Base-by-base conservation (phyloP, 257 asterid species). In the Eucommia ulmoides region DNA sequence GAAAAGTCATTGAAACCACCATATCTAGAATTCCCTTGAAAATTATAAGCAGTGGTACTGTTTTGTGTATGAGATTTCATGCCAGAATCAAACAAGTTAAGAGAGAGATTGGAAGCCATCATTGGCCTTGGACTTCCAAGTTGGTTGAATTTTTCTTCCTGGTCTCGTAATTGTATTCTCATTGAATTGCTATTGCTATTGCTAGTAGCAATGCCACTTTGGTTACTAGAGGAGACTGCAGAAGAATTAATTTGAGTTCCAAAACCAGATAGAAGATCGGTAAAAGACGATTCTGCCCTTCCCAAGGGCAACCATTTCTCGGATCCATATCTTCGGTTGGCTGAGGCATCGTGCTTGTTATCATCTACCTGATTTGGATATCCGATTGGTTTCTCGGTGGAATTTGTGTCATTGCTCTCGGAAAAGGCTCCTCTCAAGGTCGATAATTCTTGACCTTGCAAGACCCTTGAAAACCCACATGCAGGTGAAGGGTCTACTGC, bases 381-480 rank as follows among this genome's bases (percentile, higher is more conserved):
- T 22, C 52, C 24, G 9, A 65, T 59, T 22, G 79, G 83, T 76
- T 78, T 89, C 47, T 80, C 93, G 25, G 79, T 60, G 54, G 89
- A 72, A 15, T 83, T 84, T 8, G 83, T 73, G 51, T 86, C 92
- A 11, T 67, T 73, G 65, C 65, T 70, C 67, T 85, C 96, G 0
- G 72, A 71, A 66, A 77, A 61, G 45, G 79, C 48, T 41, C 84
- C 81, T 74, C 93, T 71, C 79, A 82, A 74, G 84, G 92, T 75
- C 75, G 75, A 67, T 26, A 62, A 56, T 74, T 89, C 97, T 82
- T 85, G 96, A 78, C 93, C 91, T 77, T 80, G 97, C 77, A 89
- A 78, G 84, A 81, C 91, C 93, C 93, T 77, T 54, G 82, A 61
- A 65, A 75, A 65, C 64, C 84, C 93, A 64, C 51, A 62, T 48